Evolutionary conservation across 352 stramenopile species (phyloP), one percentile per base, ranked within the genome.

Genomic region (Pilasporangium apinafurcum): DNA sequence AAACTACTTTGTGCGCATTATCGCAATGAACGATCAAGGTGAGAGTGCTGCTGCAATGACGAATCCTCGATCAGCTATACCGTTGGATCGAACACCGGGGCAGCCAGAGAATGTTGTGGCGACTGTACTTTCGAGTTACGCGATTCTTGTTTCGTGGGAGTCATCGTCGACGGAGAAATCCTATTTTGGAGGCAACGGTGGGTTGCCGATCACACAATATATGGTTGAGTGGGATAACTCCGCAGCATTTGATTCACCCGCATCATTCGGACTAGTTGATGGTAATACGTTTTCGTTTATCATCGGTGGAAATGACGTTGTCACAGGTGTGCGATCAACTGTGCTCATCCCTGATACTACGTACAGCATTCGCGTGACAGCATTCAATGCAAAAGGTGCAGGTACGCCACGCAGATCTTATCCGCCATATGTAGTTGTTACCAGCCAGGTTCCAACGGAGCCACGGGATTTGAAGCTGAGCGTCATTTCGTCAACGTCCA

Each of bases 141-240:
- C 92, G 18, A 86, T 98, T 20, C 64, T 96, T 7, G 81, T 98
- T 6, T 59, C 83, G 34, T 98, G 95, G 95, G 59, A 81, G 3
- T 51, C 73, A 22, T 95, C 94, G 28, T 88, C 85, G 8, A 68
- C 69, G 1, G 60, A 92, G 22, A 82, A 91, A 43, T 56, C 76
- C 4, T 86, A 83, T 14, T 99, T 91, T 54, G 87, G 91, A 12
- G 92, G 92, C 4, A 69, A 96, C 55, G 94, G 92, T 6, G 96
- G 95, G 6, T 70, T 91, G 16, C 60, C 83, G 5, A 96, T 98
- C 32, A 94, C 91, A 20, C 79, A 96, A 39, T 99, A 98, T 64
- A 84, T 98, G 59, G 68, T 99, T 16, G 94, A 99, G 51, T 98
- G 95, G 95, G 91, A 97, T 55, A 80, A 44, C 26, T 91, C 81